A percentile compares a stretch with the other conserved stretches of the same genome.
Evolutionary conservation across 2,329 filamentous ascomycete genomes (phyloP).

Genomic region (Sphaerulina vaccinii): DNA sequence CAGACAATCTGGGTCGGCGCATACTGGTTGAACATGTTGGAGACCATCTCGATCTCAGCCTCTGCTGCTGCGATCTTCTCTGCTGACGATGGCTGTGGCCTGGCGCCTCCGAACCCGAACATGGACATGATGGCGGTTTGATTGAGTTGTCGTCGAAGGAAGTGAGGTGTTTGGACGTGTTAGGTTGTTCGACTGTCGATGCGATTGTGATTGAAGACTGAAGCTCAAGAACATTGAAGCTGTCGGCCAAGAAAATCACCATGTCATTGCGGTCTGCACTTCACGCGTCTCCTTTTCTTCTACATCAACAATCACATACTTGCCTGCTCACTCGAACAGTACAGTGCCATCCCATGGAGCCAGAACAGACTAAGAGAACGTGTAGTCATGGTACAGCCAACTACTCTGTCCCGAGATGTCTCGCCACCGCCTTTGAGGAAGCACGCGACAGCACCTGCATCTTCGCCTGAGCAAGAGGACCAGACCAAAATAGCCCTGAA

Average conservation of each 20-base stretch:
- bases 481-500: not conserved
- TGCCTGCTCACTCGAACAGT: too few relatives aligned
- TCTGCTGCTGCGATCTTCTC: conserved; percentile 97
- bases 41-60: conserved; percentile 95
- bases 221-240: not conserved
- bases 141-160: not conserved
- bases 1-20: conserved; percentile 13
- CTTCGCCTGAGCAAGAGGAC: not conserved
- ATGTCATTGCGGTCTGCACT: conserved; percentile 5
- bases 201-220: not conserved
- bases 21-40: conserved; percentile 97
- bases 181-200: not conserved
- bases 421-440: conserved; percentile 31
- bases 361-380: not conserved
- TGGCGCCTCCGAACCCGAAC: conserved; percentile 64
- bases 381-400: conserved; percentile 15
- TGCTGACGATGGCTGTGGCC: conserved; percentile 85
- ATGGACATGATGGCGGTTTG: conserved; percentile 59
- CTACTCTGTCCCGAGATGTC: conserved; percentile 29
- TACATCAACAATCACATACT: not conserved
- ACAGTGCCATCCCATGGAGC: not conserved
- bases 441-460: conserved; percentile 7
- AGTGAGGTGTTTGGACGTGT: not conserved
- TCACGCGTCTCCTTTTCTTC: conserved; percentile 1
- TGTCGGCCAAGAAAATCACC: conserved; percentile 5